Evolutionary conservation across 306 rosid species (phyloP).

Genomic region (Sphenostylis stenocarpa): DNA sequence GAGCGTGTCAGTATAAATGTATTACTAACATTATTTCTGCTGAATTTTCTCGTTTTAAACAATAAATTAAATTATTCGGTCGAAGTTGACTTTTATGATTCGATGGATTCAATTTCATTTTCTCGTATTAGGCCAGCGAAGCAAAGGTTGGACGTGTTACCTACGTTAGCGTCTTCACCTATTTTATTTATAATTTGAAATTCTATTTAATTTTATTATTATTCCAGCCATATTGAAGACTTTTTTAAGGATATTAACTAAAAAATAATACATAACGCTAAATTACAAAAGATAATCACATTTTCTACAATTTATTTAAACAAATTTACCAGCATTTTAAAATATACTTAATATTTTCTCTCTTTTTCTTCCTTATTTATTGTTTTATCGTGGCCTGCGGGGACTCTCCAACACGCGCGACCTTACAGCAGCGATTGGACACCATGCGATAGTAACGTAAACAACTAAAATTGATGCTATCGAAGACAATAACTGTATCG

Average conservation of each 20-base stretch:
- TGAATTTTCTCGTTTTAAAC: not conserved
- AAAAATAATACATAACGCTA: not conserved
- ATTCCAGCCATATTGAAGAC: not conserved
- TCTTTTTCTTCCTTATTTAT: not conserved
- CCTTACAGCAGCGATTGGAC: not conserved
- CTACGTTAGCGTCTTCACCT: not conserved
- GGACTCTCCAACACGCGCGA: not conserved
- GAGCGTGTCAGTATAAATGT: not conserved
- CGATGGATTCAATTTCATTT: not conserved
- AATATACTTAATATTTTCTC: not conserved
- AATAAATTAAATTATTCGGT: not conserved
- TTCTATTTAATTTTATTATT: not conserved
- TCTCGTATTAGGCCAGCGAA: not conserved
- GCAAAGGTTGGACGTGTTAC: not conserved
- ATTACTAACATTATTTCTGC: not conserved
- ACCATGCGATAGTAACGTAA: not conserved
- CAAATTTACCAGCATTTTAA: not conserved
- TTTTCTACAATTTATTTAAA: not conserved
- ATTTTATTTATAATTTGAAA: not conserved
- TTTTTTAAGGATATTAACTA: not conserved
- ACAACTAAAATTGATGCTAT: not conserved
- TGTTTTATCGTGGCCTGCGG: not conserved
- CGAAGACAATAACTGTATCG: not conserved
- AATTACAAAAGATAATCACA: not conserved
- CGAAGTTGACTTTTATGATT: not conserved